Base-by-base conservation (phyloP, 495 filamentous ascomycete genomes). In the Aspergillus panamensis region DNA sequence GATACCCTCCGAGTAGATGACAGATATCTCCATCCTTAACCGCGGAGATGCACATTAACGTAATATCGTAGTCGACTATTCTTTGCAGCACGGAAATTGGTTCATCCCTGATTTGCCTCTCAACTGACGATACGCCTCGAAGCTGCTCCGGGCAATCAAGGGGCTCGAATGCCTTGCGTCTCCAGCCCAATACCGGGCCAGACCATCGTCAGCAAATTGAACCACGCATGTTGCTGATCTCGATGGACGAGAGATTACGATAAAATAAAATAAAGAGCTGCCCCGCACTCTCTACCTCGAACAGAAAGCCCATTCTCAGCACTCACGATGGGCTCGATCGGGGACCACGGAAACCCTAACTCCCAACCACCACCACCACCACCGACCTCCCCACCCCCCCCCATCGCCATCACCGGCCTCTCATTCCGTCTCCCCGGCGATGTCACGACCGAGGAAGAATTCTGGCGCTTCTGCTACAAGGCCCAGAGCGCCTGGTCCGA, bases 341-440 rank as follows among this genome's bases (percentile, higher is more conserved):
- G n/a, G n/a, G n/a, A n/a, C n/a, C n/a, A n/a, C n/a, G n/a, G n/a
- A 10, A 39, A 39, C 35, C 10, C 35, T 3, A 12, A 39, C 35
- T 39, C 35, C 35, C 9, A 37, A 3, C 33, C 7, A 0, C 10
- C 35, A 6, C 42, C 42, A 2, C 20, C 14, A 10, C 20, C 16
- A 45, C 9, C 42, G 7, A 19, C 40, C 1, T 2, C 40, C 14
- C n/a, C 7, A 3, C 16, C 42, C 4, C 20, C 42, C 1, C 57
- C 57, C 3, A 63, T 63, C 32, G 61, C 61, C 3, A 52, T 63
- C 3, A 56, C 60, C 13, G 61, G 61, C 8, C 45, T 40, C 53
- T 43, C 53, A 43, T 61, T 58, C 45, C 51, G 61, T 17, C 51
- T 62, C 51, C 47, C 58, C 57, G 58, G 61, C 57, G 10, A 31